phyloP scores from a whole-genome alignment of 257 asterid species.

The Jaltomata sinuosa region DNA sequence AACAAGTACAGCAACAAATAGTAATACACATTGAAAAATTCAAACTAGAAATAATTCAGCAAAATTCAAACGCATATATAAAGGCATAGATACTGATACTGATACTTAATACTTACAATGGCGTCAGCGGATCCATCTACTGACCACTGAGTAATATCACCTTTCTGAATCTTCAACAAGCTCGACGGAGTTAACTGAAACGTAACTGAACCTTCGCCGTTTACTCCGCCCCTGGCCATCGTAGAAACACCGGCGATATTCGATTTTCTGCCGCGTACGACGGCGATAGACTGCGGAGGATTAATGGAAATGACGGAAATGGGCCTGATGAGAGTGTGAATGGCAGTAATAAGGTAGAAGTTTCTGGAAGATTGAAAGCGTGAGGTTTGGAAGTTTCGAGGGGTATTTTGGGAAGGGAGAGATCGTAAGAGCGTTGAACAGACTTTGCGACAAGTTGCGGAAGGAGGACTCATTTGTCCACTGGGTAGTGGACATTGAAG shows the following conservation, averaged over 20 bases:
- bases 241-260: slow-evolving; percentile 28
- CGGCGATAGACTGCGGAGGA: slow-evolving; percentile 9
- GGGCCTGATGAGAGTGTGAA: slow-evolving; percentile 16
- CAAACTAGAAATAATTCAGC: neutral
- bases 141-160: slow-evolving; percentile 85
- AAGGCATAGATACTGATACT: no score
- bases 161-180: slow-evolving; percentile 57
- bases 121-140: slow-evolving; percentile 89
- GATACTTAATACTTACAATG: slow-evolving; percentile 54
- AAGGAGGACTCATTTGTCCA: neutral
- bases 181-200: slow-evolving; percentile 47
- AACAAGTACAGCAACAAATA: neutral
- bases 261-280: slow-evolving; percentile 4
- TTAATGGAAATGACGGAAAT: slow-evolving; percentile 15
- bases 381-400: slow-evolving; percentile 6
- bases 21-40: neutral
- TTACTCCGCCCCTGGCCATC: slow-evolving; percentile 42
- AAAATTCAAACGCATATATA: neutral
- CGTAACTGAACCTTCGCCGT: slow-evolving; percentile 13
- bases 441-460: neutral
- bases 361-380: neutral
- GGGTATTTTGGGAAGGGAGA: slow-evolving; percentile 14
- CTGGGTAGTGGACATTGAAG: neutral
- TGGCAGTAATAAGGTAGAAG: neutral
- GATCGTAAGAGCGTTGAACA: slow-evolving; percentile 10